phyloP scores from a whole-genome alignment of 116 monocot species.

The Posidonia oceanica region DNA sequence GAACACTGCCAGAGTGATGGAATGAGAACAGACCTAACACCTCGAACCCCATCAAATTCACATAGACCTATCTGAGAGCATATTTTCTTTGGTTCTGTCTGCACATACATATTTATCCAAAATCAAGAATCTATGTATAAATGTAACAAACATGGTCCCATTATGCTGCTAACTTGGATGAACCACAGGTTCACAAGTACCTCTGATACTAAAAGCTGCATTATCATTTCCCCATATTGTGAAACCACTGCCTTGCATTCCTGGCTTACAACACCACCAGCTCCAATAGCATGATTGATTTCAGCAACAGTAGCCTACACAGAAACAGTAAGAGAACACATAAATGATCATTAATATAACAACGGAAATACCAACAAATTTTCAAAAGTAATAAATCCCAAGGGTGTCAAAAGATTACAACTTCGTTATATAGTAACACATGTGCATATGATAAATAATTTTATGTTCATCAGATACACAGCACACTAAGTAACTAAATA shows the following conservation, averaged over 20 bases:
- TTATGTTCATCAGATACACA: too few relatives aligned
- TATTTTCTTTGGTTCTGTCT: conserved; percentile 57
- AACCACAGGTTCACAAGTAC: conserved; percentile 11
- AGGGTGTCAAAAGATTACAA: too few relatives aligned
- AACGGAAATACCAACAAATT: too few relatives aligned
- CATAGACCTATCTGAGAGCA: conserved; percentile 83
- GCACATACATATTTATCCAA: conserved; percentile 1
- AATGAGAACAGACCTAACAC: conserved; percentile 34
- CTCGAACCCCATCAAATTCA: conserved; percentile 42
- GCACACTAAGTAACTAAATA: too few relatives aligned
- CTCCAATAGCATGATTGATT: conserved; percentile 70
- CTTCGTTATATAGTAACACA: too few relatives aligned
- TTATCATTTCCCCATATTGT: conserved; percentile 57
- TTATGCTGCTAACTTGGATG: too few relatives aligned
- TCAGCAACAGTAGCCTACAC: conserved; percentile 46
- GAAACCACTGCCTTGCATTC: conserved; percentile 62
- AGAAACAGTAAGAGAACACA: background rate
- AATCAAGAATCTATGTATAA: background rate
- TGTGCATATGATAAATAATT: too few relatives aligned
- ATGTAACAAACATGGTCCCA: background rate
- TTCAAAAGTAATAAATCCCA: too few relatives aligned
- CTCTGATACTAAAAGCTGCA: conserved; percentile 34
- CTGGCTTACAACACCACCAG: conserved; percentile 62
- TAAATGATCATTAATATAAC: too few relatives aligned
- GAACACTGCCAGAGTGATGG: background rate